Evolutionary conservation across 345 rosid genomes (phyloP), one percentile per base, ranked within the genome.

Genomic region (Psidium friedrichsthalianum): DNA sequence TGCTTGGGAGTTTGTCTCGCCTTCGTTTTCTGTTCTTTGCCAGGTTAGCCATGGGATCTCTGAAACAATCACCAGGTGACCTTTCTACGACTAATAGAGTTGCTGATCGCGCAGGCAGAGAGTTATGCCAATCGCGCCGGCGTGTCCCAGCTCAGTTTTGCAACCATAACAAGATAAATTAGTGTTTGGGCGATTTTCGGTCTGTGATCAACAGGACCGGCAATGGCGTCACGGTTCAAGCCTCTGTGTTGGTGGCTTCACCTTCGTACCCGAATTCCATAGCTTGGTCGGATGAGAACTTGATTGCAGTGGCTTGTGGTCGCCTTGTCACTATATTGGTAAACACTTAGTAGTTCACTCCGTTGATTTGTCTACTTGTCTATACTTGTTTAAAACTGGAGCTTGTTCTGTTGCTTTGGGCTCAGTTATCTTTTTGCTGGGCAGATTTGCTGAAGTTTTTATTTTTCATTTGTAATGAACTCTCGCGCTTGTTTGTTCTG

Each of bases 211-310:
- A 74, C 69, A 16, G 32, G 57, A 47, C 61, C 61, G 40, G 76
- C 52, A 40, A 96, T 95, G 99, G 93, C 93, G 32, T 93, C 95
- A 14, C 91, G 96, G 82, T 97, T 91, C 99, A 95, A 87, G 98
- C 95, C 57, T 94, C 93, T 40, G 87, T 92, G 27, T 92, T 97
- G 52, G 98, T 91, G 88, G 94, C 94, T 57, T 92, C 96, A 3
- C 98, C 99, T 5, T 92, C 89, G 21, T 93, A 89, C 88, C 98
- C 99, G 10, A 93, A 92, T 89, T 92, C 98, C 90, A 87, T 97
- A 54, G 95, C 93, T 83, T 97, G 99, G 99, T 97, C 98, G n/a
- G 93, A 94, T 21, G 99, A 96, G 84, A 97, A 96, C 92, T 88
- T 97, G 14, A 91, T 97, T 53, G 99, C 98, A 58, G 95, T 96